phyloP scores from a whole-genome alignment of 2,329 filamentous ascomycete genomes.

The Xylariaceae sp. region DNA sequence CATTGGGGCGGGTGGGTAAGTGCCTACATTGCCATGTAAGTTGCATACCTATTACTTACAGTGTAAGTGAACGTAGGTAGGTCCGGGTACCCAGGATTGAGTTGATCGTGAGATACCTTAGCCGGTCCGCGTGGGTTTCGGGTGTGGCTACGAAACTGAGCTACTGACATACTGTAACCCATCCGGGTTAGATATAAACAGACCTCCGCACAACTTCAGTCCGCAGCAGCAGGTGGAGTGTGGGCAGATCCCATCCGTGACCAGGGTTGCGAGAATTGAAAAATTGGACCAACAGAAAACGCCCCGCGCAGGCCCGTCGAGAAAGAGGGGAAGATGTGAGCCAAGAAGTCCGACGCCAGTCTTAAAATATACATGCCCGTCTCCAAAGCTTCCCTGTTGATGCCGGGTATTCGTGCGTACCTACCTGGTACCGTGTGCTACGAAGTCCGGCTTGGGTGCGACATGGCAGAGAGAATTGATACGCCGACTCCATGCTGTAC shows the following conservation, averaged over 20 bases:
- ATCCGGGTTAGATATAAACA: not conserved
- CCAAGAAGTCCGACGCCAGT: slow-evolving; percentile 23
- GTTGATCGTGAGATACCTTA: not conserved
- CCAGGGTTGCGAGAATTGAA: slow-evolving; percentile 26
- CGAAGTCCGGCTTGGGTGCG: no score
- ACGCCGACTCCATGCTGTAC: no score
- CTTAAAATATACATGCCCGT: not conserved
- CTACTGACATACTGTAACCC: slow-evolving; percentile 1
- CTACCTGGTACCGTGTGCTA: no score
- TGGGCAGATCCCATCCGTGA: slow-evolving; percentile 14
- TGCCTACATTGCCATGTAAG: not conserved
- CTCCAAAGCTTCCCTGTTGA: not conserved
- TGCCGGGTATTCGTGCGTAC: no score
- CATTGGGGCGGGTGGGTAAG: not conserved
- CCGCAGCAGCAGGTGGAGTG: not conserved
- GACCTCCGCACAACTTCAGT: not conserved
- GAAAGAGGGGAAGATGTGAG: slow-evolving; percentile 29
- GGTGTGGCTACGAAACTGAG: slow-evolving; percentile 18
- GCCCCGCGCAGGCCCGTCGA: slow-evolving; percentile 17
- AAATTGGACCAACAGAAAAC: slow-evolving; percentile 27
- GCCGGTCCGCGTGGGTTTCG: slow-evolving; percentile 25
- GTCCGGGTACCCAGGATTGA: not conserved
- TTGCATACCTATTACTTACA: not conserved
- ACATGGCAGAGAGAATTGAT: no score
- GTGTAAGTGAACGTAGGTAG: not conserved